Evolutionary conservation across 345 rosid genomes (phyloP).

Genomic region (Cardamine resedifolia): DNA sequence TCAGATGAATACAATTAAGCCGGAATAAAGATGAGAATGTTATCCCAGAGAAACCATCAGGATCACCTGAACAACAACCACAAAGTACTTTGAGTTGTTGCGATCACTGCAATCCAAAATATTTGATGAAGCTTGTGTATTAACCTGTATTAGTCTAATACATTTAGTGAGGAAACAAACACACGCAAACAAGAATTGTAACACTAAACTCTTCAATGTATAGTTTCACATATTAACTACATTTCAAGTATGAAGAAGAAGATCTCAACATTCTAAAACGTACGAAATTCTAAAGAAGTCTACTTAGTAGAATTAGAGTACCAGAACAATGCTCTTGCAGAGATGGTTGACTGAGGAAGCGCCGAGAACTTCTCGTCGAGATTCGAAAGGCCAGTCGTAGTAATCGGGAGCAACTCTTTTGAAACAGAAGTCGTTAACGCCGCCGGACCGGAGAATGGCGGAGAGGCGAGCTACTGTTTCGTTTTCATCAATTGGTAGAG

Average conservation of each 20-base stretch:
- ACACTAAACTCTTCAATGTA: background rate
- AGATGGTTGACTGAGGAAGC: conserved; percentile 83
- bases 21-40: conserved; percentile 2
- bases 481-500: conserved; percentile 26
- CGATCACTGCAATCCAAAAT: conserved; percentile 70
- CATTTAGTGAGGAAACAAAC: conserved; percentile 7
- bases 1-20: background rate
- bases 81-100: conserved; percentile 78
- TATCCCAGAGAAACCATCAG: background rate
- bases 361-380: conserved; percentile 63
- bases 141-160: conserved; percentile 49
- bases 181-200: background rate
- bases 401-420: conserved; percentile 62
- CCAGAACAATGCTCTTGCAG: conserved; percentile 95
- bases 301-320: conserved; percentile 19
- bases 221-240: background rate
- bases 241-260: background rate
- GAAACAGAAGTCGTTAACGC: conserved; percentile 59
- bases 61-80: conserved; percentile 82
- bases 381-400: conserved; percentile 73
- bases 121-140: conserved; percentile 70
- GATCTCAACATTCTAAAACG: background rate
- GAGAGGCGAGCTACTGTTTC: conserved; percentile 65
- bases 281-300: background rate
- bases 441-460: conserved; percentile 54